These are phyloP conservation scores for Herpetospermum pedunculosum DNA, from an alignment of 306 rosid genomes.

Conservation along the genomic window DNA sequence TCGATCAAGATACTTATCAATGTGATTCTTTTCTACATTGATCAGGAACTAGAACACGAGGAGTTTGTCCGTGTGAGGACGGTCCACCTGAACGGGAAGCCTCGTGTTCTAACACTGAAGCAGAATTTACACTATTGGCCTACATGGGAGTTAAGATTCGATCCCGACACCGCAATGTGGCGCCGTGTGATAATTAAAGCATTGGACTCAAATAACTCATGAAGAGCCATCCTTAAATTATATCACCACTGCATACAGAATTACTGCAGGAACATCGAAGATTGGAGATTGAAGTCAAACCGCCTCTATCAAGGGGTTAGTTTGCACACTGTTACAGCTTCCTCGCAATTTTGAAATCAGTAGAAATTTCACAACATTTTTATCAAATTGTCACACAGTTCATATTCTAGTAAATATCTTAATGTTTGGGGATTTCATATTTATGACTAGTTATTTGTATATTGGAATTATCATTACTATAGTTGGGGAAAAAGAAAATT, in stretches of 20 bases:
- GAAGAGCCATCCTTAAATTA: background rate
- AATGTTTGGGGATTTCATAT: background rate
- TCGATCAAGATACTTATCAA: background rate
- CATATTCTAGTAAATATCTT: background rate
- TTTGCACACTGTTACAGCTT: background rate
- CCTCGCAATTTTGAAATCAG: slow-evolving; percentile 2
- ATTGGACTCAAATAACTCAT: slow-evolving; percentile 23
- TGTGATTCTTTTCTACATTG: background rate
- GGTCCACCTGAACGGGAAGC: slow-evolving; percentile 79
- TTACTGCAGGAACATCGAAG: background rate
- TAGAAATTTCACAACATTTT: background rate
- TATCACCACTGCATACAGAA: background rate
- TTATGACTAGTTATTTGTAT: background rate
- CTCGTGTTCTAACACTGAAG: slow-evolving; percentile 75
- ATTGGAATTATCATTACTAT: background rate
- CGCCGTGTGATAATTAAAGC: slow-evolving; percentile 56
- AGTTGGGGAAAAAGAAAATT: background rate
- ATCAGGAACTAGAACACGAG: slow-evolving; percentile 71
- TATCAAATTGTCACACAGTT: background rate
- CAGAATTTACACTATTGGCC: slow-evolving; percentile 97
- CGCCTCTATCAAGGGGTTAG: background rate
- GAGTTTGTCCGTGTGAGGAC: slow-evolving; percentile 82
- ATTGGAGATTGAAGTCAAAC: background rate
- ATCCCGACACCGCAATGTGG: slow-evolving; percentile 70
- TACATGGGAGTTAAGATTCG: slow-evolving; percentile 78